Base-by-base conservation (phyloP, 257 asterid species). In the Primulina huaijiensis region DNA sequence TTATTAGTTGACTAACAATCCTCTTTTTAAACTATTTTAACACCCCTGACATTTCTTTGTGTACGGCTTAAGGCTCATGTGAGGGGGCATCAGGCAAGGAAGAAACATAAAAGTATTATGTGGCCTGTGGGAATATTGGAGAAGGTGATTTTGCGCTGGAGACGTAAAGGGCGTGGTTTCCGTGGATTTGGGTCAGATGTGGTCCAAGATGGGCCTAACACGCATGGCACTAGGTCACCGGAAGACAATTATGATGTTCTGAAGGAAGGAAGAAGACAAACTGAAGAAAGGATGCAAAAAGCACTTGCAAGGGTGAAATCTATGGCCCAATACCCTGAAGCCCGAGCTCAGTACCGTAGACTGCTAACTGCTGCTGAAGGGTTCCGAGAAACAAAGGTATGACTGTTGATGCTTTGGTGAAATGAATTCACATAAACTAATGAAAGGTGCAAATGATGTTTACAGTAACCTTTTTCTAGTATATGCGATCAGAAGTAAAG, bases 111-210 rank as follows among this genome's bases (percentile, higher is more conserved):
- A 75, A 81, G 93, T 38, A 83, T 93, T 69, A 76, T 80, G 72
- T 93, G 98, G 98, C 87, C 97, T 0, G 98, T 93, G 64, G 96
- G 97, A 71, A 89, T 93, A 69, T 73, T 90, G 75, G 98, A 90
- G 84, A 93, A 90, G 84, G 92, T 89, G 77, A 90, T 93, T 57
- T 76, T 90, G 87, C 89, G 98, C 52, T 90, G 97, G 98, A 90
- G 98, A 65, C 88, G 97, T 76, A 93, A 90, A 83, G 74, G 95
- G 75, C 81, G 88, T 79, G 98, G 97, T 60, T 80, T 93, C 65
- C 89, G 97, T 75, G 97, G 98, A 55, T 88, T 87, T 75, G 84
- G 79, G 31, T 77, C 92, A 59, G 91, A 83, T 66, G 79, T 68
- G 62, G 86, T 80, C 75, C 74, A 72, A 34, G 81, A 83, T 57